These are phyloP conservation scores for Rhododendron simsii DNA, from an alignment of 148 eudicot genomes.

Conservation along the genomic window DNA sequence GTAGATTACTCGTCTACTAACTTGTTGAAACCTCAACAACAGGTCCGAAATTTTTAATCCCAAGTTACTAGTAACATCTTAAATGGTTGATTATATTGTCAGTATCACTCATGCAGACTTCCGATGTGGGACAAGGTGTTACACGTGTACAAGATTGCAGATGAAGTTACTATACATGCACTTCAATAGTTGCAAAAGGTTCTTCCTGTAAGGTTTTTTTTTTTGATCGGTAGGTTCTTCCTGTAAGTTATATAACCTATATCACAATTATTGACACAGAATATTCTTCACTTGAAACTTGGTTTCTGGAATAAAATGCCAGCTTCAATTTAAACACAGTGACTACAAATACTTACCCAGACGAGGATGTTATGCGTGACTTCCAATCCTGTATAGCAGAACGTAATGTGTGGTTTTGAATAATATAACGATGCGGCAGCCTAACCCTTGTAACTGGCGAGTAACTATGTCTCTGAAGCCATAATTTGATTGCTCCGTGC, in stretches of 20 bases:
- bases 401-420: conserved; percentile 66
- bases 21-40: not conserved
- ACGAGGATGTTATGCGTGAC: conserved; percentile 28
- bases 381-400: conserved; percentile 83
- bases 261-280: not conserved
- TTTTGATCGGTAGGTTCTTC: too few relatives aligned
- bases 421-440: conserved; percentile 47
- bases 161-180: not conserved
- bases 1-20: not conserved
- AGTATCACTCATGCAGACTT: not conserved
- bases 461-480: conserved; percentile 57
- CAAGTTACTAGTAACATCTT: not conserved
- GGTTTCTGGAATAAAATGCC: not conserved
- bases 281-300: not conserved
- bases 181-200: not conserved
- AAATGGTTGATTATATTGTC: not conserved
- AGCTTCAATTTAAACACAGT: not conserved
- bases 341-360: conserved; percentile 6
- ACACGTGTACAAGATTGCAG: not conserved
- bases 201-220: too few relatives aligned
- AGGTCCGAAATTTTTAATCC: not conserved
- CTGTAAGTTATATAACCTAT: not conserved
- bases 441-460: conserved; percentile 66
- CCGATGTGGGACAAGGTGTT: not conserved
- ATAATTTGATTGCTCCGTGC: conserved; percentile 64